A percentile compares a stretch with the other conserved stretches of the same genome.
Evolutionary conservation across 2,329 filamentous ascomycete species (phyloP).

Genomic region (Ceratocystis cubensis): DNA sequence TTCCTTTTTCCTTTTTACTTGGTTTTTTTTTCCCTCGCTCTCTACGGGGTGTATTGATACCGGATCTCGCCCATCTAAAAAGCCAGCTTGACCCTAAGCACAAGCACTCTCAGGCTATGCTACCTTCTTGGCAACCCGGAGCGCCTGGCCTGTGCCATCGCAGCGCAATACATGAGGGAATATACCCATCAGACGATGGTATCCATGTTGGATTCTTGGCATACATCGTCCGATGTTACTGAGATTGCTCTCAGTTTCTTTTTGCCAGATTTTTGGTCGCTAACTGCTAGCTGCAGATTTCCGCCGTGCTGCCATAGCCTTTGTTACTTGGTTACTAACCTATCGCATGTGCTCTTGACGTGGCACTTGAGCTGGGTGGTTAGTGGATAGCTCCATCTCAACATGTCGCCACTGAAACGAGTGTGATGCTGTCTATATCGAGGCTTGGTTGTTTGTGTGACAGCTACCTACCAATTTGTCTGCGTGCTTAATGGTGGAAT

Average conservation of each 20-base stretch:
- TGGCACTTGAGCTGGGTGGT: neutral
- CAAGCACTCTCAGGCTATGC: neutral
- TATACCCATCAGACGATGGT: slow-evolving; percentile 9
- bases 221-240: slow-evolving; percentile 4
- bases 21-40: neutral
- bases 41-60: neutral
- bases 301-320: neutral
- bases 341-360: neutral
- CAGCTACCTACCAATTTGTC: neutral
- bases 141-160: slow-evolving; percentile 6
- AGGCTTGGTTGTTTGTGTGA: neutral
- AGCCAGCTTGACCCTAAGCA: neutral
- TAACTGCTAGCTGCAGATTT: neutral
- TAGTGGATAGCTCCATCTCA: slow-evolving; percentile 5
- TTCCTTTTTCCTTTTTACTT: neutral
- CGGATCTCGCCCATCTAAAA: slow-evolving; percentile 6
- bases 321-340: neutral
- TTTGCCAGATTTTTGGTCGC: neutral
- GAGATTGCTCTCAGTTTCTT: neutral
- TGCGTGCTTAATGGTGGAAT: no score
- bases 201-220: neutral
- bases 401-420: slow-evolving; percentile 8
- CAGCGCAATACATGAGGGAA: neutral
- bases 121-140: neutral
- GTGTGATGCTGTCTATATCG: neutral